phyloP scores from a whole-genome alignment of 2,329 filamentous ascomycete genomes.

The Kalmusia sp. region DNA sequence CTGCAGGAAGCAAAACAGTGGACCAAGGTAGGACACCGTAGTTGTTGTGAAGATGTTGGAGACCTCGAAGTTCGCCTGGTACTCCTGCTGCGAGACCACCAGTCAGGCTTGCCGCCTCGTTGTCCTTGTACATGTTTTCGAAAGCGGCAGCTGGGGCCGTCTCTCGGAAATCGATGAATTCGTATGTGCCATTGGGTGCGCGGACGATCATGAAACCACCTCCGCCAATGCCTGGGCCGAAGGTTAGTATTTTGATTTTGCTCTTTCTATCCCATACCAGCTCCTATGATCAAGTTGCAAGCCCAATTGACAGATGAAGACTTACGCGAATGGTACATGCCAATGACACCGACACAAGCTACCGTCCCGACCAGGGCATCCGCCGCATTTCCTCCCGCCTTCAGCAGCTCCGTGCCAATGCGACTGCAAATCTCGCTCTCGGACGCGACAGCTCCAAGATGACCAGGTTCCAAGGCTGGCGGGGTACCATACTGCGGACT shows the following conservation, averaged over 20 bases:
- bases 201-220: slow-evolving; percentile 90
- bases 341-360: slow-evolving; percentile 56
- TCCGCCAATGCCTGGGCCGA: slow-evolving; percentile 76
- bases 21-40: slow-evolving; percentile 67
- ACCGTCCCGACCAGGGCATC: slow-evolving; percentile 57
- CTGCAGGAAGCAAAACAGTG: slow-evolving; percentile 74
- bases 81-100: slow-evolving; percentile 75
- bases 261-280: too few species aligned
- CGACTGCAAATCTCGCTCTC: slow-evolving; percentile 53
- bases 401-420: slow-evolving; percentile 56
- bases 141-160: slow-evolving; percentile 81
- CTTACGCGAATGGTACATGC: slow-evolving; percentile 55
- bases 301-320: background rate
- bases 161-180: slow-evolving; percentile 90
- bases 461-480: slow-evolving; percentile 25
- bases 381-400: slow-evolving; percentile 59
- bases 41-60: slow-evolving; percentile 78
- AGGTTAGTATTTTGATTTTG: slow-evolving; percentile 7
- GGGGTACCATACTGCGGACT: slow-evolving; percentile 18
- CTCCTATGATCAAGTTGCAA: background rate
- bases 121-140: slow-evolving; percentile 83
- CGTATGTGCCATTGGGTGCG: slow-evolving; percentile 74
- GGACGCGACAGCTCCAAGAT: slow-evolving; percentile 55
- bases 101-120: slow-evolving; percentile 69
- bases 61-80: slow-evolving; percentile 77